Percentiles rank a stretch among this genome's conserved stretches.
Conservation (phyloP, 371 early-diverging fungal species). For the Circinella minor region DNA sequence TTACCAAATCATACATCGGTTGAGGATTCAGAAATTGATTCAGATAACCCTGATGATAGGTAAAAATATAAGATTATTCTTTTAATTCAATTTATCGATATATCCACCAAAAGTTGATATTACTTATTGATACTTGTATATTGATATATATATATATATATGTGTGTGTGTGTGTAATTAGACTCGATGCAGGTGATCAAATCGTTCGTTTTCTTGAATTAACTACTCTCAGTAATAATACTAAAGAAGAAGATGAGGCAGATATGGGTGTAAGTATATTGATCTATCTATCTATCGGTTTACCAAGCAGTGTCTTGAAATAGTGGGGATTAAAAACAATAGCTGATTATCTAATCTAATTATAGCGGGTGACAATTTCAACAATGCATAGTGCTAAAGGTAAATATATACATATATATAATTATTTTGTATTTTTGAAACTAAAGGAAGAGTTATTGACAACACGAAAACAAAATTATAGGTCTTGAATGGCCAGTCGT, state of each 20-base stretch:
- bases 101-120: too few species aligned
- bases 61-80: too few species aligned
- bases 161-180: too few species aligned
- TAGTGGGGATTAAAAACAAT: too few species aligned
- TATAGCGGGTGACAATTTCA: conserved; percentile 54
- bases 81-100: too few species aligned
- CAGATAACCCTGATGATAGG: too few species aligned
- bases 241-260: conserved; percentile 34
- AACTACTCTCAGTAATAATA: conserved; percentile 29
- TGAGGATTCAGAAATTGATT: too few species aligned
- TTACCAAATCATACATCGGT: too few species aligned
- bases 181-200: conserved; percentile 14
- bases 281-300: neutral
- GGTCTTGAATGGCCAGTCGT: conserved; percentile 73
- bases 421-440: neutral
- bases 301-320: too few species aligned
- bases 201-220: conserved; percentile 39
- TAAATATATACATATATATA: conserved; percentile 1
- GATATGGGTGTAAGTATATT: conserved; percentile 25
- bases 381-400: conserved; percentile 68
- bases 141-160: neutral
- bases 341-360: neutral
- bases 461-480: neutral
- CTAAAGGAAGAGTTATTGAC: too few species aligned
- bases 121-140: too few species aligned